A percentile compares a stretch with the other conserved stretches of the same genome.
Evolutionary conservation across 768 basidiomycete species (phyloP).

Genomic region (Tulasnella sp.): DNA sequence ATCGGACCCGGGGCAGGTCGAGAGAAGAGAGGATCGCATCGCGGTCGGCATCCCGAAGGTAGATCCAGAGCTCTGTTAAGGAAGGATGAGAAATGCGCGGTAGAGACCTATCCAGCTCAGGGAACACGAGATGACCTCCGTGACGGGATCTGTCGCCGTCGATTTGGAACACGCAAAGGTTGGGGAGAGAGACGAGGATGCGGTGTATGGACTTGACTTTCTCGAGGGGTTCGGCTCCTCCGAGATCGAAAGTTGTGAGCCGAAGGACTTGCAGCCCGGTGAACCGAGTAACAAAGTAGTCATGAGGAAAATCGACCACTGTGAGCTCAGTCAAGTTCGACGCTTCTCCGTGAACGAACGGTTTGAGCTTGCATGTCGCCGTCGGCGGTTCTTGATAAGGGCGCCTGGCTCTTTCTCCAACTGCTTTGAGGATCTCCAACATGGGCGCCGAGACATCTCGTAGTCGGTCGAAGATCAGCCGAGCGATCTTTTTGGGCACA

Average conservation of each 20-base stretch:
- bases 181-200: conserved; percentile 53
- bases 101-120: no score
- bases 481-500: conserved; percentile 40
- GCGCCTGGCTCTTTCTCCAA: conserved; percentile 53
- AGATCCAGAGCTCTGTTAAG: background rate
- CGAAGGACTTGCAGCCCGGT: background rate
- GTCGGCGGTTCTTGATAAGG: background rate
- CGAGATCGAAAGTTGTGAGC: background rate
- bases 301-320: background rate
- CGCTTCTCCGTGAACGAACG: background rate
- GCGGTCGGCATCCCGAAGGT: background rate
- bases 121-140: no score
- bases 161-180: conserved; percentile 44
- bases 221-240: conserved; percentile 51
- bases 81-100: background rate
- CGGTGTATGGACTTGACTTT: conserved; percentile 80
- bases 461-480: conserved; percentile 65
- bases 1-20: background rate
- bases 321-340: background rate
- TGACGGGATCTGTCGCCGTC: conserved; percentile 35
- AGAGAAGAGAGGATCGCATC: background rate
- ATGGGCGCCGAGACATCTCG: conserved; percentile 53
- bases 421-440: conserved; percentile 67
- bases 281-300: background rate
- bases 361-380: background rate